phyloP scores from a whole-genome alignment of 2,329 filamentous ascomycete species.

The Ophiostoma novo-ulmi region DNA sequence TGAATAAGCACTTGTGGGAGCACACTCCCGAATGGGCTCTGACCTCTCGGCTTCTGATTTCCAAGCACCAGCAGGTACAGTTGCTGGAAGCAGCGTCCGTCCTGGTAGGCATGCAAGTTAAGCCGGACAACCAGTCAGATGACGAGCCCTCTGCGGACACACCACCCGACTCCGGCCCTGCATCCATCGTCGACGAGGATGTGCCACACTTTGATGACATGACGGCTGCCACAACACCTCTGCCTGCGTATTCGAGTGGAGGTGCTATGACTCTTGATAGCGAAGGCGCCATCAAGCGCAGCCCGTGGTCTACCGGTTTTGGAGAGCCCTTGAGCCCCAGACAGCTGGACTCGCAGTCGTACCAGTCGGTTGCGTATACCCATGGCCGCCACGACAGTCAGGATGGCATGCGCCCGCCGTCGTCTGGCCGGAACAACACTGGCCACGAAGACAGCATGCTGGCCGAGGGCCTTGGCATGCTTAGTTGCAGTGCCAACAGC shows the following conservation, averaged over 20 bases:
- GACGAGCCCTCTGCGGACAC: conserved; percentile 35
- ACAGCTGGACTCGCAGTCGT: neutral
- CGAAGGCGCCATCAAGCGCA: conserved; percentile 28
- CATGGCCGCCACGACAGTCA: conserved; percentile 50
- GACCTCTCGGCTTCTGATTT: conserved; percentile 96
- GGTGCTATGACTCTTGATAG: conserved; percentile 49
- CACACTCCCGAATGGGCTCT: conserved; percentile 97
- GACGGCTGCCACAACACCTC: conserved; percentile 87
- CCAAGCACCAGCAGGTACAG: conserved; percentile 98
- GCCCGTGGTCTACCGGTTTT: conserved; percentile 35
- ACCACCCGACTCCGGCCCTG: conserved; percentile 60
- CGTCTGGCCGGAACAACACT: conserved; percentile 58
- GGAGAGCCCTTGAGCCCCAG: neutral
- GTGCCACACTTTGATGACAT: conserved; percentile 39
- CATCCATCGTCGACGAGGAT: conserved; percentile 72
- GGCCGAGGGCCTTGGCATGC: conserved; percentile 81
- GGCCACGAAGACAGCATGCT: conserved; percentile 69
- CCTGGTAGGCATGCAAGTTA: conserved; percentile 75
- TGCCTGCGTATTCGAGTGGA: conserved; percentile 61
- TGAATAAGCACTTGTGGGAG: conserved; percentile 99
- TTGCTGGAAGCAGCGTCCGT: conserved; percentile 96
- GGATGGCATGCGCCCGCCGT: conserved; percentile 65
- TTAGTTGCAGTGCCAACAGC: conserved; percentile 88
- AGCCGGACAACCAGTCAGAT: neutral
- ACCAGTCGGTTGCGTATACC: neutral